Evolutionary conservation across 2,329 filamentous ascomycete genomes (phyloP).

Genomic region (Colletotrichum liaoningense): DNA sequence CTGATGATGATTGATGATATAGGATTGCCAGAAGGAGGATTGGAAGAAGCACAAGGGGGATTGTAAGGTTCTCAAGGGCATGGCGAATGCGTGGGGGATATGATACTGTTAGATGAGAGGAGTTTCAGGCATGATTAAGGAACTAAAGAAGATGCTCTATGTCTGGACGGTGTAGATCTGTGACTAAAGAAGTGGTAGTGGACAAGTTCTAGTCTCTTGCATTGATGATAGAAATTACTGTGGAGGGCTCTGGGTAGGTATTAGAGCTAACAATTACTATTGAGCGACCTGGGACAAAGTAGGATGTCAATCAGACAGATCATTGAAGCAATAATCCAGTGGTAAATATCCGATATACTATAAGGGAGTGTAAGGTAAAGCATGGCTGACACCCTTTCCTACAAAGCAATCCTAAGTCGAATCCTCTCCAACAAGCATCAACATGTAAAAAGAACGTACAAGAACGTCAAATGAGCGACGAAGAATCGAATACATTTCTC

Average conservation of each 20-base stretch:
- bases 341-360: not conserved
- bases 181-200: not conserved
- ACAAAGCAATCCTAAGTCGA: not conserved
- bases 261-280: not conserved
- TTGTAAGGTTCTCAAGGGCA: conserved; percentile 55
- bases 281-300: not conserved
- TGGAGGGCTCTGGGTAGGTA: not conserved
- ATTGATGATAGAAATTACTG: not conserved
- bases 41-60: conserved; percentile 58
- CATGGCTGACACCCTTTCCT: not conserved
- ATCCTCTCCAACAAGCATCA: not conserved
- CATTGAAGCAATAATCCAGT: not conserved
- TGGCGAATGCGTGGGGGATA: conserved; percentile 50
- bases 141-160: not conserved
- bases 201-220: too few relatives aligned
- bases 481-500: not conserved
- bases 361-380: not conserved
- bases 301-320: not conserved
- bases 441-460: not conserved
- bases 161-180: not conserved
- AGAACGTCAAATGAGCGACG: not conserved
- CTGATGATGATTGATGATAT: not conserved
- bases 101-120: not conserved
- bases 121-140: not conserved
- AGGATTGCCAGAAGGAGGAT: conserved; percentile 56